Conservation (phyloP, 768 basidiomycete species). For the Mycena leptocephala region DNA sequence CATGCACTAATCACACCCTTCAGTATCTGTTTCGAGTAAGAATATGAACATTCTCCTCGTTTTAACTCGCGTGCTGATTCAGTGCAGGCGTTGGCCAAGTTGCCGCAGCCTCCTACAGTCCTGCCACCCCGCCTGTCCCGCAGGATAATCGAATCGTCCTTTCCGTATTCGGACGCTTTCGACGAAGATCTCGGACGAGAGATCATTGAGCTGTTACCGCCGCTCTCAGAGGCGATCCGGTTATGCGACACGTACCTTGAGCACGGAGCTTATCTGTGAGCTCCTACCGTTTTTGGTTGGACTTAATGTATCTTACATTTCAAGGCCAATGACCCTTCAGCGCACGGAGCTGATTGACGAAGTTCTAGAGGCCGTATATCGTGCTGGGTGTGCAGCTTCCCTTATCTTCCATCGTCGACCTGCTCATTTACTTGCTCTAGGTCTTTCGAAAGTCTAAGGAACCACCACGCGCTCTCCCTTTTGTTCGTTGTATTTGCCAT, state of each 20-base stretch:
- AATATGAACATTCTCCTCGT: not conserved
- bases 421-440: slow-evolving; percentile 40
- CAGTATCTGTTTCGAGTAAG: slow-evolving; percentile 75
- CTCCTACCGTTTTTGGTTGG: slow-evolving; percentile 25
- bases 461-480: slow-evolving; percentile 72
- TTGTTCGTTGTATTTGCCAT: slow-evolving; percentile 80
- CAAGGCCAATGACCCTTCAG: slow-evolving; percentile 70
- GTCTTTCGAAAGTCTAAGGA: slow-evolving; percentile 54
- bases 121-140: slow-evolving; percentile 56
- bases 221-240: slow-evolving; percentile 70
- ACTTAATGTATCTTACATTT: not conserved
- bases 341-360: slow-evolving; percentile 72
- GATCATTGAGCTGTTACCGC: slow-evolving; percentile 67
- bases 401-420: not conserved
- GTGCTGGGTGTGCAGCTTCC: slow-evolving; percentile 57
- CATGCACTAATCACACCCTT: slow-evolving; percentile 13
- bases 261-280: slow-evolving; percentile 73
- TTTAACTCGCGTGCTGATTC: not conserved
- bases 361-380: slow-evolving; percentile 69
- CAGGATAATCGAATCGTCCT: slow-evolving; percentile 55
- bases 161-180: slow-evolving; percentile 50
- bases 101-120: slow-evolving; percentile 27
- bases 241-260: slow-evolving; percentile 79
- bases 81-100: slow-evolving; percentile 44
- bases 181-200: slow-evolving; percentile 58